Evolutionary conservation across 2,329 filamentous ascomycete genomes (phyloP).

Genomic region (Cryphonectria naterciae): DNA sequence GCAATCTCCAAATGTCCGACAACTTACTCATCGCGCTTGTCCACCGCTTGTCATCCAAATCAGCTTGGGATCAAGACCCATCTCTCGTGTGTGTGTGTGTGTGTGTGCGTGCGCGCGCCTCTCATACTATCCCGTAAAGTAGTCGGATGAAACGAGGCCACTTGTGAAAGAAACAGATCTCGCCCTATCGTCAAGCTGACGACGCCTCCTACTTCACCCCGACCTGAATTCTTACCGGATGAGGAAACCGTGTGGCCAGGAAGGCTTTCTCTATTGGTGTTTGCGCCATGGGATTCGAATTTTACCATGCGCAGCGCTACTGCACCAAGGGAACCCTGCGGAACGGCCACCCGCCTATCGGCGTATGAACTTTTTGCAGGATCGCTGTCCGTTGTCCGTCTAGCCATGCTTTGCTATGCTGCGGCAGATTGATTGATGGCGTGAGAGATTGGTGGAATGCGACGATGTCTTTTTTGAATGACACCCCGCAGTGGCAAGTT

Average conservation of each 20-base stretch:
- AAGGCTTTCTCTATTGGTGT: constrained; percentile 22
- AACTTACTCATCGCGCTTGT: not conserved
- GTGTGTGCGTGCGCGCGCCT: too few species aligned
- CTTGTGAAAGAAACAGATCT: constrained; percentile 8
- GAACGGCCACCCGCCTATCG: constrained; percentile 10
- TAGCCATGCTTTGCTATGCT: not conserved
- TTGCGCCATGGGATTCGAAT: constrained; percentile 6
- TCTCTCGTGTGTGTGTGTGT: not conserved
- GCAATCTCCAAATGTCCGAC: not conserved
- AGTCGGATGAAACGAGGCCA: not conserved
- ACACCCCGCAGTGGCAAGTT: not conserved
- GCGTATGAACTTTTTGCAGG: not conserved
- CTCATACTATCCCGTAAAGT: not conserved
- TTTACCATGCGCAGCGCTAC: constrained; percentile 3
- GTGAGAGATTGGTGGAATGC: constrained; percentile 4
- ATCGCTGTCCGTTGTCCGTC: not conserved
- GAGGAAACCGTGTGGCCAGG: constrained; percentile 16
- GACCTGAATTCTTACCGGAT: constrained; percentile 17
- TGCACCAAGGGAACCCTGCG: constrained; percentile 12
- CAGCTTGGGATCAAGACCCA: not conserved
- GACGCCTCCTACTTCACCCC: not conserved
- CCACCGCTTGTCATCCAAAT: not conserved
- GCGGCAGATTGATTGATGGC: constrained; percentile 6
- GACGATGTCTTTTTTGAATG: not conserved
- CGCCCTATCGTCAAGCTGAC: constrained; percentile 14